A percentile compares a stretch with the other conserved stretches of the same genome.
Evolutionary conservation across 2,329 filamentous ascomycete species (phyloP).

Genomic region (Penicillium sp.): DNA sequence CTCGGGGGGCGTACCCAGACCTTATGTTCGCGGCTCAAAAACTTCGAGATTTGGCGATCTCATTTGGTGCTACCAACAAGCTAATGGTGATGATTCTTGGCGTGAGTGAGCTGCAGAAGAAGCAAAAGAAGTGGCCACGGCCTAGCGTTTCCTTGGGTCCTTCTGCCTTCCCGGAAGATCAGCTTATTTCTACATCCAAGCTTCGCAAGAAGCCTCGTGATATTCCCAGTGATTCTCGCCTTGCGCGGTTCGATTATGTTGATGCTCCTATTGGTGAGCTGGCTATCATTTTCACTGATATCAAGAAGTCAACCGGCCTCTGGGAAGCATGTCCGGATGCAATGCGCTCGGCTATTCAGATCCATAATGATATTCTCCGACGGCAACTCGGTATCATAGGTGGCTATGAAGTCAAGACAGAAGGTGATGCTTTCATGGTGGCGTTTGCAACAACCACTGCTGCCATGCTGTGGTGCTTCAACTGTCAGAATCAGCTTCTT

Average conservation of each 20-base stretch:
- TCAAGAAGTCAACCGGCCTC: constrained; percentile 94
- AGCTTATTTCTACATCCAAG: constrained; percentile 62
- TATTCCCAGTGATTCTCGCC: constrained; percentile 73
- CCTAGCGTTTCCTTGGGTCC: constrained; percentile 85
- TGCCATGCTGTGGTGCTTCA: constrained; percentile 93
- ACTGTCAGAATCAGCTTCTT: constrained; percentile 82
- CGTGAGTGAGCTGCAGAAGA: constrained; percentile 83
- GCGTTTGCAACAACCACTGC: constrained; percentile 96
- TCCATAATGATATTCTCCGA: constrained; percentile 96
- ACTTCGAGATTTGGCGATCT: constrained; percentile 89
- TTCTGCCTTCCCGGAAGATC: constrained; percentile 65
- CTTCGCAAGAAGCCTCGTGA: constrained; percentile 62
- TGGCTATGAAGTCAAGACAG: constrained; percentile 98
- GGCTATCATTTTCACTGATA: constrained; percentile 95
- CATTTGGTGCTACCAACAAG: constrained; percentile 90
- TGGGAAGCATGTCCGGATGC: constrained; percentile 95
- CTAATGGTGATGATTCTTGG: constrained; percentile 99
- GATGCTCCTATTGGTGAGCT: constrained; percentile 88
- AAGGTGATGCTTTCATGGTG: constrained; percentile 99
- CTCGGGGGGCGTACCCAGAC: constrained; percentile 79
- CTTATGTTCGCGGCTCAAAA: constrained; percentile 95
- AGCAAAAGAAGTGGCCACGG: constrained; percentile 72
- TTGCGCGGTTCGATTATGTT: constrained; percentile 87
- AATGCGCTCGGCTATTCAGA: constrained; percentile 94
- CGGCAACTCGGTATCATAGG: constrained; percentile 89